Evolutionary conservation across 2,329 filamentous ascomycete species (phyloP).

Genomic region (Colletotrichum euphorbiae): DNA sequence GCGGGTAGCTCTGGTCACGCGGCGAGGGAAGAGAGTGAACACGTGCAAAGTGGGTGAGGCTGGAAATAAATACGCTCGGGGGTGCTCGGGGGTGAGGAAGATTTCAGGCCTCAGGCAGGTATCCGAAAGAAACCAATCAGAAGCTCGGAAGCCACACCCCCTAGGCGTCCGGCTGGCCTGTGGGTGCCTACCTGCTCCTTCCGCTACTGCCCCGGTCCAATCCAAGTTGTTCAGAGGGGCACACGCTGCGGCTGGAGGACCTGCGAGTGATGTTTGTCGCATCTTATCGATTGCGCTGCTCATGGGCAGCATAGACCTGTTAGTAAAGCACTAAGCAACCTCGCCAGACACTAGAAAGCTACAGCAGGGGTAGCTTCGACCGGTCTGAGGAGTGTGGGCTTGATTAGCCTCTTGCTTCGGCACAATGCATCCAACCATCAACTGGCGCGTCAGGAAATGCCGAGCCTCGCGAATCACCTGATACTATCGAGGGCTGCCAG

Average conservation of each 20-base stretch:
- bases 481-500: conserved; percentile 32
- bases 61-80: conserved; percentile 50
- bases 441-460: conserved; percentile 30
- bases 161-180: conserved; percentile 11
- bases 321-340: neutral
- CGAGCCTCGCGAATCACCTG: conserved; percentile 41
- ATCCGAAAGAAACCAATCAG: conserved; percentile 24
- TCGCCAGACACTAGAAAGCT: neutral
- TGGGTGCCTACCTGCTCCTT: conserved; percentile 22
- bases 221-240: conserved; percentile 35
- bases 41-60: conserved; percentile 55
- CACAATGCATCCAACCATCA: conserved; percentile 19
- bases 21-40: conserved; percentile 52
- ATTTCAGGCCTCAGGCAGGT: conserved; percentile 38
- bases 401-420: conserved; percentile 12
- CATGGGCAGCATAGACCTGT: neutral
- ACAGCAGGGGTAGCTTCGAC: conserved; percentile 28
- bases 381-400: conserved; percentile 19
- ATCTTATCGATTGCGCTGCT: conserved; percentile 20
- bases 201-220: conserved; percentile 39
- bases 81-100: conserved; percentile 32
- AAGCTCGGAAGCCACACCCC: conserved; percentile 29
- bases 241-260: conserved; percentile 24
- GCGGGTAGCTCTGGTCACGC: conserved; percentile 50
- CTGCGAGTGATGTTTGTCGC: conserved; percentile 25